A percentile compares a stretch with the other conserved stretches of the same genome.
These are phyloP conservation scores for Triadica sebifera DNA, from an alignment of 345 rosid species.

Conservation along the genomic window DNA sequence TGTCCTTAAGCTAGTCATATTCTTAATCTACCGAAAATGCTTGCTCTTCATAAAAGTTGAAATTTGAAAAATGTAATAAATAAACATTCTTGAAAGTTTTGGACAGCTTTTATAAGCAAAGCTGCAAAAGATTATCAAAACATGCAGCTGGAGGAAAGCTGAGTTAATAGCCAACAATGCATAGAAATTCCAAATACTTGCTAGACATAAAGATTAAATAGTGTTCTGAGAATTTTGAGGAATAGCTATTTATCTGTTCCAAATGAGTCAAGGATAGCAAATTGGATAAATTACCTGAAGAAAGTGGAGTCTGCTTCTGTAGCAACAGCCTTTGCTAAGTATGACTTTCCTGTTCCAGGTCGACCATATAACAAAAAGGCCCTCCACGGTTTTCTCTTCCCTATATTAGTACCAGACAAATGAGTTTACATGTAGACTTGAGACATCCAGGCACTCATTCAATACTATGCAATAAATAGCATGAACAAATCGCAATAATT, in stretches of 20 bases:
- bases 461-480: background rate
- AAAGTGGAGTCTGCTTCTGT: conserved; percentile 92
- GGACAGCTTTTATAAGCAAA: background rate
- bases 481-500: background rate
- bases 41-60: background rate
- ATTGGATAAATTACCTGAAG: conserved; percentile 58
- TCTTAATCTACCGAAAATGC: background rate
- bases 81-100: background rate
- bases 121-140: background rate
- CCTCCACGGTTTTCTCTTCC: conserved; percentile 89
- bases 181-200: background rate
- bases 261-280: no score
- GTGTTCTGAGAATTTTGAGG: background rate
- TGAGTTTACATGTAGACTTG: background rate
- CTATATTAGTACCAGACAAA: conserved; percentile 24
- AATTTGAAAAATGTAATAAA: background rate
- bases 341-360: conserved; percentile 93
- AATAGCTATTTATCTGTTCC: background rate
- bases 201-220: background rate
- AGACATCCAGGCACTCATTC: background rate
- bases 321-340: conserved; percentile 90
- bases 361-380: conserved; percentile 87
- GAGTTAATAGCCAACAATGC: background rate
- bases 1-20: background rate
- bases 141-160: background rate